Conservation (phyloP, 169 alveolate species). For the Plasmodium adleri region DNA sequence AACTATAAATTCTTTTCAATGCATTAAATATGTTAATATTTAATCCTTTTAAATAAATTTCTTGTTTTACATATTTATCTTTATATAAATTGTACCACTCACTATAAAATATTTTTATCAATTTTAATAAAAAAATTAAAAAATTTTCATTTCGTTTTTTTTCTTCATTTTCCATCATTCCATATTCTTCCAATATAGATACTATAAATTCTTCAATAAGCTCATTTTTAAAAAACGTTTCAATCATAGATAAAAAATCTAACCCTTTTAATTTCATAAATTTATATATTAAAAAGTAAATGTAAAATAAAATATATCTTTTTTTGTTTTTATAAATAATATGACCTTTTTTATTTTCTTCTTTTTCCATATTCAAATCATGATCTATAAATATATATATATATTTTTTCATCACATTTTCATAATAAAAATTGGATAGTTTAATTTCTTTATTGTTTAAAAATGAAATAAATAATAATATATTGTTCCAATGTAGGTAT, state of each 20-base stretch:
- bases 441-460: neutral
- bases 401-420: constrained; percentile 31
- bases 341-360: neutral
- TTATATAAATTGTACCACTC: constrained; percentile 62
- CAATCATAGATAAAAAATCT: constrained; percentile 17
- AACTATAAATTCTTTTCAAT: constrained; percentile 44
- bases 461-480: constrained; percentile 18
- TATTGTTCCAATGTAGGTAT: neutral
- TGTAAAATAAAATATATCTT: constrained; percentile 9
- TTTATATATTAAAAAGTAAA: constrained; percentile 49
- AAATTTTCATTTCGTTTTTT: constrained; percentile 11
- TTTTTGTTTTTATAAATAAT: neutral
- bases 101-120: constrained; percentile 66
- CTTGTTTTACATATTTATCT: constrained; percentile 30
- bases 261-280: constrained; percentile 58
- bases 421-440: constrained; percentile 23
- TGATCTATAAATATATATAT: constrained; percentile 22
- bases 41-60: constrained; percentile 48
- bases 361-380: constrained; percentile 7
- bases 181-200: constrained; percentile 34
- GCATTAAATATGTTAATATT: constrained; percentile 56
- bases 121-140: constrained; percentile 38
- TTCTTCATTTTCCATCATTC: constrained; percentile 8
- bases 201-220: constrained; percentile 21
- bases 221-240: constrained; percentile 56